phyloP scores from a whole-genome alignment of 805 yeast species.

The Saccharomycopsis olivae region DNA sequence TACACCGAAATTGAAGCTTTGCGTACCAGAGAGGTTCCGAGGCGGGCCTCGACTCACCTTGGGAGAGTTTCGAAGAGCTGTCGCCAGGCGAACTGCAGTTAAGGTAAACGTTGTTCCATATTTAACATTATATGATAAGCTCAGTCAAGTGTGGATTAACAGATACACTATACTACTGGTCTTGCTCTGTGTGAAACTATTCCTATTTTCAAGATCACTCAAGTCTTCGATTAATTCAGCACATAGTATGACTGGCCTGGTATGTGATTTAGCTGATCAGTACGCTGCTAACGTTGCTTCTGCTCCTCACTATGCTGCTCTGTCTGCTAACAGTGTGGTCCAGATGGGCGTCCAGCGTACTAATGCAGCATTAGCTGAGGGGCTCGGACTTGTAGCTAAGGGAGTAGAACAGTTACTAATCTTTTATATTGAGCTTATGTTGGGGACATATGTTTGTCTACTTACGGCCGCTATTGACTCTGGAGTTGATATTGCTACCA shows the following conservation, averaged over 20 bases:
- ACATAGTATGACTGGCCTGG: slow-evolving; percentile 27
- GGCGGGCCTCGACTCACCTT: too few relatives aligned
- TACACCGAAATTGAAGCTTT: too few relatives aligned
- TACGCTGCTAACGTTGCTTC: slow-evolving; percentile 27
- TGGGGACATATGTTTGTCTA: slow-evolving; percentile 85
- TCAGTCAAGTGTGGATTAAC: slow-evolving; percentile 61
- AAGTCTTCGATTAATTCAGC: slow-evolving; percentile 31
- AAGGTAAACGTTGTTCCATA: too few relatives aligned
- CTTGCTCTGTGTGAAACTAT: slow-evolving; percentile 49
- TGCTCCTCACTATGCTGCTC: slow-evolving; percentile 47
- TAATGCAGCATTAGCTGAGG: slow-evolving; percentile 34
- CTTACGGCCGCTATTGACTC: slow-evolving; percentile 66
- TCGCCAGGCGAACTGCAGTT: too few relatives aligned
- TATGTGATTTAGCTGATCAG: slow-evolving; percentile 40
- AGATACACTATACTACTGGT: slow-evolving; percentile 46
- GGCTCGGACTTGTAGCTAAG: slow-evolving; percentile 37
- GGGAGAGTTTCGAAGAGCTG: too few relatives aligned
- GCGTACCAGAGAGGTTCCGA: too few relatives aligned
- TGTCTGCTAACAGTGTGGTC: slow-evolving; percentile 42
- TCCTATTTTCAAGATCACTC: slow-evolving; percentile 43
- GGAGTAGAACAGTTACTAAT: slow-evolving; percentile 49
- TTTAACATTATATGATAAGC: slow-evolving; percentile 38
- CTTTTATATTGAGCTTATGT: slow-evolving; percentile 58
- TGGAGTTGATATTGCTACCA: slow-evolving; percentile 59
- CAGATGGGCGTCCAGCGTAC: slow-evolving; percentile 37